Evolutionary conservation across 116 monocot genomes (phyloP).

Genomic region (Trichopus zeylanicus): DNA sequence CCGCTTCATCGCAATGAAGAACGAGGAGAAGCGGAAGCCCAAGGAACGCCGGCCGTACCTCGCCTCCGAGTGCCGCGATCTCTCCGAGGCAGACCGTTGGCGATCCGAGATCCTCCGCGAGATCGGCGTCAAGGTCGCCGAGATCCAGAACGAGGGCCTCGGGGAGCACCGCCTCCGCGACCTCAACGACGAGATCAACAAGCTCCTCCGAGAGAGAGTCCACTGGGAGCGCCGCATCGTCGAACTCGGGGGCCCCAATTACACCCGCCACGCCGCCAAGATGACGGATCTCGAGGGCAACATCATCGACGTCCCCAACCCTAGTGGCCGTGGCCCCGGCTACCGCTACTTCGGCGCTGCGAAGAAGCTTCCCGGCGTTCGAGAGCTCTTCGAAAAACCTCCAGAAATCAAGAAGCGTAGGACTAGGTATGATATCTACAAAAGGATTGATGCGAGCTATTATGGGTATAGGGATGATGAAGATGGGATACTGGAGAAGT

Average conservation of each 20-base stretch:
- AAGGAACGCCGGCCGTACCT: constrained; percentile 94
- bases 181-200: constrained; percentile 98
- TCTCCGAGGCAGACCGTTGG: constrained; percentile 89
- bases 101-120: constrained; percentile 89
- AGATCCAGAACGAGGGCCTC: constrained; percentile 93
- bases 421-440: constrained; percentile 83
- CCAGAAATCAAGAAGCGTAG: constrained; percentile 73
- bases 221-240: constrained; percentile 96
- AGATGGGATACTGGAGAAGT: constrained; percentile 84
- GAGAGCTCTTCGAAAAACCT: constrained; percentile 93
- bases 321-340: constrained; percentile 87
- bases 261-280: constrained; percentile 43
- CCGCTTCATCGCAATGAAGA: constrained; percentile 93
- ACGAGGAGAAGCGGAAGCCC: constrained; percentile 95
- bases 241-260: constrained; percentile 86
- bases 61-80: constrained; percentile 97
- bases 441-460: constrained; percentile 86
- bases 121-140: constrained; percentile 90
- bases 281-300: constrained; percentile 96
- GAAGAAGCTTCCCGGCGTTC: constrained; percentile 91
- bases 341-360: constrained; percentile 95
- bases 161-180: constrained; percentile 93
- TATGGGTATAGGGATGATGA: constrained; percentile 95
- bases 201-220: constrained; percentile 73
- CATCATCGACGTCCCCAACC: constrained; percentile 84